Conservation (phyloP, 345 rosid genomes). For the Zanthoxylum bungeanum region DNA sequence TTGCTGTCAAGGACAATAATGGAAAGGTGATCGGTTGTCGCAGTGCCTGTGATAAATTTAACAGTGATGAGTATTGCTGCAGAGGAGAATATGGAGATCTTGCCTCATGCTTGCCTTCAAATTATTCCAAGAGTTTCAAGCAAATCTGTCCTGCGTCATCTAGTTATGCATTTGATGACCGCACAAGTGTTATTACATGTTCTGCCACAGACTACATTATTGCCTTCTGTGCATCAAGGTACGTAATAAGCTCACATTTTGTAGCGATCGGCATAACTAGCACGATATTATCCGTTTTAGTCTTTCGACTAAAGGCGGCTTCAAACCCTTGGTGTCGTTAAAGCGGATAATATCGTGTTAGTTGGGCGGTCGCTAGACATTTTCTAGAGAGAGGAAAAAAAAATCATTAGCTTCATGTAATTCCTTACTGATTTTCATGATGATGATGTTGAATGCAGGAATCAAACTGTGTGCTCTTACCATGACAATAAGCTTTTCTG, state of each 20-base stretch:
- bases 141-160: slow-evolving; percentile 59
- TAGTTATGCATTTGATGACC: slow-evolving; percentile 52
- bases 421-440: background rate
- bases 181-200: slow-evolving; percentile 52
- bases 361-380: too few relatives aligned
- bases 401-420: background rate
- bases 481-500: slow-evolving; percentile 30
- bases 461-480: slow-evolving; percentile 37
- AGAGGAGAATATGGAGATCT: slow-evolving; percentile 42
- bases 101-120: slow-evolving; percentile 37
- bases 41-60: slow-evolving; percentile 52
- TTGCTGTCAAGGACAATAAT: slow-evolving; percentile 21
- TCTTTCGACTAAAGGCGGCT: too few relatives aligned
- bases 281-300: too few relatives aligned
- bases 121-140: slow-evolving; percentile 57
- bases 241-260: too few relatives aligned
- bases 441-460: too few relatives aligned
- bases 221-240: slow-evolving; percentile 61
- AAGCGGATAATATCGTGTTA: too few relatives aligned
- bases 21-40: slow-evolving; percentile 52
- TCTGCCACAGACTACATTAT: slow-evolving; percentile 41
- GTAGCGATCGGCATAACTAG: too few relatives aligned
- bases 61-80: slow-evolving; percentile 58
- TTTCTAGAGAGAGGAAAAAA: background rate
- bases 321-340: too few relatives aligned